A percentile compares a stretch with the other conserved stretches of the same genome.
phyloP scores from a whole-genome alignment of 768 basidiomycete species.

The Cyclocybe aegerita region DNA sequence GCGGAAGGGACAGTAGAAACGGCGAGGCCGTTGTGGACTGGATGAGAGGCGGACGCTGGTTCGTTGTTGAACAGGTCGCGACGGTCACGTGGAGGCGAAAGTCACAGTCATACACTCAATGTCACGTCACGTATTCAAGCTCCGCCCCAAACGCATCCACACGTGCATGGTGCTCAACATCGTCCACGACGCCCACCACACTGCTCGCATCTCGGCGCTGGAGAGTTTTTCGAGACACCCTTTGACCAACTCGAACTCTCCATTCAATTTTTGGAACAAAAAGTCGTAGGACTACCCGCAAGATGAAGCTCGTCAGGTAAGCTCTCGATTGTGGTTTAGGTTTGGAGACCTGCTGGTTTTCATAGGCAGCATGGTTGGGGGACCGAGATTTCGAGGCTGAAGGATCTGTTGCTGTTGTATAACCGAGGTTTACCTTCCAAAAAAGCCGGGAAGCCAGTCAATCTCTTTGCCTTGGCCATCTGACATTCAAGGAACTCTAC shows the following conservation, averaged over 20 bases:
- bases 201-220: neutral
- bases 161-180: constrained; percentile 12
- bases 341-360: constrained; percentile 2
- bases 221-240: neutral
- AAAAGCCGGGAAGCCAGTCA: too few relatives aligned
- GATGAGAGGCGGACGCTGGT: constrained; percentile 3
- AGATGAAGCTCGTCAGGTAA: constrained; percentile 86
- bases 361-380: neutral
- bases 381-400: neutral
- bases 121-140: constrained; percentile 6
- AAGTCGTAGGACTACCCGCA: constrained; percentile 7
- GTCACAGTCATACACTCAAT: neutral
- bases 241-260: neutral
- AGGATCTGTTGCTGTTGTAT: too few relatives aligned
- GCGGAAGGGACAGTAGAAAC: constrained; percentile 1
- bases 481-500: neutral
- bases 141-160: constrained; percentile 11
- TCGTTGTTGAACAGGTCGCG: constrained; percentile 14
- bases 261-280: neutral
- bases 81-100: constrained; percentile 13
- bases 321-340: constrained; percentile 15
- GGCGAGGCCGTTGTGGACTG: constrained; percentile 1
- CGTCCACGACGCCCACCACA: constrained; percentile 14
- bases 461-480: neutral
- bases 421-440: too few relatives aligned